Evolutionary conservation across 2,329 filamentous ascomycete species (phyloP), one percentile per base, ranked within the genome.

Genomic region (Fusarium redolens): DNA sequence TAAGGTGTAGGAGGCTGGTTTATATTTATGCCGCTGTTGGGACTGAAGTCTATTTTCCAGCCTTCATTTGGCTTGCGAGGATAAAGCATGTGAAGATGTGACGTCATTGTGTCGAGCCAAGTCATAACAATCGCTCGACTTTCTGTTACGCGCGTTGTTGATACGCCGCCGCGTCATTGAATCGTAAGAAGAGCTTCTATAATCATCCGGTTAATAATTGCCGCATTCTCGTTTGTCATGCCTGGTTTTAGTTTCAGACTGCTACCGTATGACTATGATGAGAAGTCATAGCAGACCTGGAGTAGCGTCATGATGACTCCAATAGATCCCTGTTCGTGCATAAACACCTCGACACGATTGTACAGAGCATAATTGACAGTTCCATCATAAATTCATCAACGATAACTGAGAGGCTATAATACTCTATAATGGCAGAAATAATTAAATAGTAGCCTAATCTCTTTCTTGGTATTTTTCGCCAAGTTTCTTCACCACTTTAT

Each of bases 1-100:
- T 0, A 10, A 35, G 4, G 4, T 4, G 4, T 10, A 13, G 4
- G 18, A 5, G 7, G 3, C 3, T 5, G 12, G 13, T 28, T 38
- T 40, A 28, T 54, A 40, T n/a, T 40, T 2, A 40, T 4, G 13
- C 20, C 3, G 4, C 3, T 20, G 0, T 2, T n/a, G 13, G 18
- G 18, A 40, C 30, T 2, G 2, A n/a, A n/a, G 13, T n/a, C 18
- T 37, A 9, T 37, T 7, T 5, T 9, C 5, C 14, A 37, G 17
- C 6, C 14, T 17, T 8, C 2, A 0, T 17, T 28, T 20, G 2
- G 6, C n/a, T 25, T 20, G 31, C 25, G 31, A 51, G 22, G 17
- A 37, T 11, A 0, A 0, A 0, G 13, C 2, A 30, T 54, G 10
- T n/a, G 15, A 40, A 28, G 7, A 13, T 15, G 8, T 54, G 33